Base-by-base conservation (phyloP, 106 monocot species). In the Xerophyta viscosa region DNA sequence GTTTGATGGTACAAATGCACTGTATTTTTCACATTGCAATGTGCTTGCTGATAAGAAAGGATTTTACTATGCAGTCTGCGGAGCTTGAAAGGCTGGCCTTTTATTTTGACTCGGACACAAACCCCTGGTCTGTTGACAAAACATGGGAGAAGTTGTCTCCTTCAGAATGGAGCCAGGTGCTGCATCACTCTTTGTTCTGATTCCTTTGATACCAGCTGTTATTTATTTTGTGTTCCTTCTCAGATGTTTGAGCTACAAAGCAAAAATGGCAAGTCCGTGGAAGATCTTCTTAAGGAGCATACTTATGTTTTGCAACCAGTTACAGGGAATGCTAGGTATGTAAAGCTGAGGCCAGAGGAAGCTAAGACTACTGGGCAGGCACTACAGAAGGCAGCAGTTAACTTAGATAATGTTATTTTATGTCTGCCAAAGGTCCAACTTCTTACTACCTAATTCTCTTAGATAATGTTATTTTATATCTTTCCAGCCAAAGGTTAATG, bases 71-170 rank as follows among this genome's bases (percentile, higher is more conserved):
- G 65, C 79, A 98, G 98, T 86, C 86, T 74, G 85, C 83, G 37
- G 86, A 82, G 61, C 98, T 98, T 69, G 86, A 82, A 60, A 71
- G 79, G 12, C 71, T 98, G 17, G 82, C 90, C 22, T 30, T 98
- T 53, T 98, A 98, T 77, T 98, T 90, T 64, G 98, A 98, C 57
- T 98, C 98, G 33, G 77, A 98, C 75, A 70, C 74, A 58, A 57
- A 29, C 57, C 90, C 90, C 25, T 98, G 98, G 98, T 71, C 31
- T 29, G 46, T 79, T 69, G 78, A 69, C 9, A 90, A 98, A 54
- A 51, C 74, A 41, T 98, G 90, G 98, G 68, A 69, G 50, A 76
- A 86, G 68, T 71, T 90, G 60, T 64, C 66, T 48, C 90, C 90
- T 56, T 69, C 76, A 58, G 98, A 98, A 48, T 98, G 98, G 98